Base-by-base conservation (phyloP, 495 filamentous ascomycete species). In the Penicillium salamii region DNA sequence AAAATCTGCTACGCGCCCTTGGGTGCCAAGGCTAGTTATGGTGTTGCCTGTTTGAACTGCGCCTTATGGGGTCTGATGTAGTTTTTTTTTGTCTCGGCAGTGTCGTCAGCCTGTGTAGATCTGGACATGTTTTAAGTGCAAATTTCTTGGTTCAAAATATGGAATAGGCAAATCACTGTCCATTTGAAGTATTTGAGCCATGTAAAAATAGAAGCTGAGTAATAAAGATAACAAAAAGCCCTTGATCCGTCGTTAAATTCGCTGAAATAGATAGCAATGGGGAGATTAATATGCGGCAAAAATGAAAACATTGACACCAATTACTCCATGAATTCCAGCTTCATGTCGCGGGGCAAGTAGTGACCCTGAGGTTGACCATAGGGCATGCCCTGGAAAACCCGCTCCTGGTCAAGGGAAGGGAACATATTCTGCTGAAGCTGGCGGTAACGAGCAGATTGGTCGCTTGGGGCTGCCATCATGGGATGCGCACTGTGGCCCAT, bases 391-490 rank as follows among this genome's bases (percentile, higher is more conserved):
- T 52, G 45, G 13, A 52, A 21, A 32, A n/a, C 40, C n/a, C 32
- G 28, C n/a, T 59, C 52, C 8, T 52, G 55, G 9, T 53, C 50
- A 17, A 61, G 44, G 17, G 60, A 50, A 13, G 58, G 58, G 23
- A 65, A 65, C 61, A 65, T 65, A 1, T 38, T 23, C 47, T 63
- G 46, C 14, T 41, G 42, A 17, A 44, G 33, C 31, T 21, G 39
- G 19, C 45, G 44, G 33, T 48, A 48, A 13, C 19, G 35, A 31
- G 18, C 7, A 1, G 46, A 38, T 15, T 48, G 35, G 26, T 40
- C 36, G 13, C 46, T 44, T 7, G 39, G 26, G 12, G 21, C 28
- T 21, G 32, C 38, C 48, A 43, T 43, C 48, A 50, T 36, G 19
- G 35, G 17, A 1, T 45, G 32, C 11, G 49, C 49, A 18, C 31